Base-by-base conservation (phyloP, 139 green algal species). In the Micractinium conductrix region DNA sequence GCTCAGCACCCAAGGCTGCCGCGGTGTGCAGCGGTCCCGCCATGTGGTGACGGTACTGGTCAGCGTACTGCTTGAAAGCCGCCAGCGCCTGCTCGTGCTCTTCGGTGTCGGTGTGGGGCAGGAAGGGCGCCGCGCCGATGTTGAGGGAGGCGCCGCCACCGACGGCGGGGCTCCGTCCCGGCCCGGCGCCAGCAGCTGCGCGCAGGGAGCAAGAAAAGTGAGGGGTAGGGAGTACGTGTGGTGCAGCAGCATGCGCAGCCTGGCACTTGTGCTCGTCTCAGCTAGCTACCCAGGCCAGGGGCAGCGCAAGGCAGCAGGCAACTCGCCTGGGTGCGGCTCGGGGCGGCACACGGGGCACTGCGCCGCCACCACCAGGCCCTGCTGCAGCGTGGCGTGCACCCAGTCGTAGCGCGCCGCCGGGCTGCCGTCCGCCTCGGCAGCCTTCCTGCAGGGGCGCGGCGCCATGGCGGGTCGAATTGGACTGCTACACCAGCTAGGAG, bases 61-160 rank as follows among this genome's bases (percentile, higher is more conserved):
- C 19, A 16, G 24, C 53, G 53, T 69, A 84, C 63, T 75, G 17
- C 17, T n/a, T 7, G 65, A 84, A 84, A 3, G n/a, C 63, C 42
- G 48, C 63, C n/a, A 45, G 35, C 9, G 38, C 22, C 16, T 5
- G 43, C 79, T 33, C 19, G 22, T 84, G 79, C 30, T 16, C 22
- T 1, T 69, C 44, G 4, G 79, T 84, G 44, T n/a, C 48, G 4
- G 10, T 35, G 65, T 84, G 79, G 5, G 79, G 79, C 63, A 65
- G 35, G 63, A 84, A 84, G 16, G 65, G 21, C 3, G 79, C 16
- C 12, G 79, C 79, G 12, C 2, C 40, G 12, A 65, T 19, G 38
- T 72, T 76, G 5, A 78, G 63, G 38, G 38, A 28, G 48, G 33
- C 21, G 50, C 50, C 30, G 45, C 26, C n/a, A n/a, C n/a, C n/a